phyloP scores from a whole-genome alignment of 768 basidiomycete species.

The Mycena chlorophos region DNA sequence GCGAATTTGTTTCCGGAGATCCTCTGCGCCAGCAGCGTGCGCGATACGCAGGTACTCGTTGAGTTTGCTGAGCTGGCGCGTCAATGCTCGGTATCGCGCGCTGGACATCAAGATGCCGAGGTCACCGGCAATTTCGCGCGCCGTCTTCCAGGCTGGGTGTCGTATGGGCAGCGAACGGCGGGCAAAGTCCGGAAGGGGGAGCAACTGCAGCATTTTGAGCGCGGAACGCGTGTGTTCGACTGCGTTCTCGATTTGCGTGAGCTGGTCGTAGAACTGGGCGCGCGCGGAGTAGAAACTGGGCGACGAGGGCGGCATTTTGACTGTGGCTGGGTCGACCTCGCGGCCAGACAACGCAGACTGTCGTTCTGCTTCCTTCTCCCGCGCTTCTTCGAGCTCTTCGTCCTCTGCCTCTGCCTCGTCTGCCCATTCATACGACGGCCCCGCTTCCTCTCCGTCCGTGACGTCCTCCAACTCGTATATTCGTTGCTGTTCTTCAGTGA shows the following conservation, averaged over 20 bases:
- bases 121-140: slow-evolving; percentile 55
- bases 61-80: slow-evolving; percentile 63
- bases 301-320: slow-evolving; percentile 50
- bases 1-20: slow-evolving; percentile 51
- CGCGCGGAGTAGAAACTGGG: slow-evolving; percentile 86
- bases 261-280: slow-evolving; percentile 70
- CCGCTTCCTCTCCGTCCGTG: slow-evolving; percentile 10
- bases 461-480: not conserved
- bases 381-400: not conserved
- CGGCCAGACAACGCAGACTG: not conserved
- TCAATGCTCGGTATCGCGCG: slow-evolving; percentile 66
- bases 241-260: slow-evolving; percentile 65
- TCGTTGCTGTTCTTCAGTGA: slow-evolving; percentile 7
- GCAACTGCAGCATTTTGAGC: slow-evolving; percentile 64
- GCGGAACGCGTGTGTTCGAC: slow-evolving; percentile 56
- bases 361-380: slow-evolving; percentile 7
- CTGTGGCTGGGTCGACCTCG: slow-evolving; percentile 20
- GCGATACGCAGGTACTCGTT: slow-evolving; percentile 64
- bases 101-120: slow-evolving; percentile 65
- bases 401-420: slow-evolving; percentile 7
- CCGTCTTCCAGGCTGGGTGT: slow-evolving; percentile 68
- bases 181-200: slow-evolving; percentile 77
- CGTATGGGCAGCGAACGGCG: slow-evolving; percentile 57
- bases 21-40: slow-evolving; percentile 53
- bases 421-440: not conserved